Percentiles rank a stretch among this genome's conserved stretches.
Conservation (phyloP, 257 asterid species). For the Primulina huaijiensis region DNA sequence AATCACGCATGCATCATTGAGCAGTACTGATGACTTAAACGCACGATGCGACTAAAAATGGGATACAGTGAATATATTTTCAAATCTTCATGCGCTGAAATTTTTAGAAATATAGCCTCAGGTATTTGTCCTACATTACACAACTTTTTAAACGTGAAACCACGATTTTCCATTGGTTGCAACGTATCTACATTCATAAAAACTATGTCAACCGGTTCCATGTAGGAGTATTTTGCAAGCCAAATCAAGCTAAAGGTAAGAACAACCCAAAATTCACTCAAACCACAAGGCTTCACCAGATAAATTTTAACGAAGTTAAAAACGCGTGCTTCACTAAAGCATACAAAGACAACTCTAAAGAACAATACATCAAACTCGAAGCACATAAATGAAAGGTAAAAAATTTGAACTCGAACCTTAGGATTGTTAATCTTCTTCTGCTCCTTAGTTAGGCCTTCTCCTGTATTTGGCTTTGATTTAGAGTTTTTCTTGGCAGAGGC, state of each 20-base stretch:
- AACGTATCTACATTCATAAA: not conserved
- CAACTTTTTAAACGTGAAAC: not conserved
- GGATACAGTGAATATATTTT: not conserved
- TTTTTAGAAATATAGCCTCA: not conserved
- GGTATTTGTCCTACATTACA: not conserved
- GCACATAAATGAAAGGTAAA: not conserved
- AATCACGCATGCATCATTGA: slow-evolving; percentile 11
- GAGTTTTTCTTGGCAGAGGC: slow-evolving; percentile 76
- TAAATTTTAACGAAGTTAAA: not conserved
- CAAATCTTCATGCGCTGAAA: not conserved
- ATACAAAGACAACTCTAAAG: not conserved
- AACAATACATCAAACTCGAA: not conserved
- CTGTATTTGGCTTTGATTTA: slow-evolving; percentile 38
- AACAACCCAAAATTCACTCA: not conserved
- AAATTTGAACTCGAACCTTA: slow-evolving; percentile 29
- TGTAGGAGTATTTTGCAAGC: not conserved
- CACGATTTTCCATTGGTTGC: not conserved
- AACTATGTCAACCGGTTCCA: slow-evolving; percentile 4
- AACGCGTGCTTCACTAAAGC: not conserved
- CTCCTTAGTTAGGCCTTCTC: slow-evolving; percentile 44
- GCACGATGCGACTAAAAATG: slow-evolving; percentile 1
- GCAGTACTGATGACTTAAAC: slow-evolving; percentile 1
- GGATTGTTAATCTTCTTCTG: slow-evolving; percentile 59
- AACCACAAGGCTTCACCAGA: not conserved
- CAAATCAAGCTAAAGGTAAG: not conserved